phyloP scores from a whole-genome alignment of 2,329 filamentous ascomycete species.

The Triangularia verruculosa region DNA sequence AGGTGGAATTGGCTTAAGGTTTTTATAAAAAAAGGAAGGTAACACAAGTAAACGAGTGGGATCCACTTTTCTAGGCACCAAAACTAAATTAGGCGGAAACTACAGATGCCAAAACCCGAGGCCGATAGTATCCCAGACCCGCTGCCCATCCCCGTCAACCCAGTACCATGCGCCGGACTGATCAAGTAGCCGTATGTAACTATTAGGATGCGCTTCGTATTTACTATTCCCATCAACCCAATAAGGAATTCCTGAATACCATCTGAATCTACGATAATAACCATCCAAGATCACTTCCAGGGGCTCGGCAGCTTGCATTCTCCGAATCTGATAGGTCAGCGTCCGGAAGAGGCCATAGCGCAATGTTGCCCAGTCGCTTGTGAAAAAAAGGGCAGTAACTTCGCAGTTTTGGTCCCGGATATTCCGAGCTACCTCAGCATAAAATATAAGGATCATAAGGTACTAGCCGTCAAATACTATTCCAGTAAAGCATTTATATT shows the following conservation, averaged over 20 bases:
- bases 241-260: conserved; percentile 7
- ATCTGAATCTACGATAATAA: conserved; percentile 12
- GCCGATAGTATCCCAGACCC: conserved; percentile 9
- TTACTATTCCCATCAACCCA: conserved; percentile 4
- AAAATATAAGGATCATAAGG: conserved; percentile 14
- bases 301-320: conserved; percentile 12
- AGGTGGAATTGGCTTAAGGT: conserved; percentile 5
- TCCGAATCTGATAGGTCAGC: conserved; percentile 14
- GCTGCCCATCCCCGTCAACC: not conserved
- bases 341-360: conserved; percentile 13
- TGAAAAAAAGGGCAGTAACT: conserved; percentile 10
- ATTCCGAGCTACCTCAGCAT: conserved; percentile 2
- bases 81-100: conserved; percentile 2
- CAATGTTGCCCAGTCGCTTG: conserved; percentile 6
- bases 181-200: conserved; percentile 8
- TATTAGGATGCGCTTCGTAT: conserved; percentile 6
- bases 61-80: conserved; percentile 4
- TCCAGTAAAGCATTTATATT: conserved; percentile 13
- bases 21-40: conserved; percentile 8
- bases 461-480: conserved; percentile 9
- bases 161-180: conserved; percentile 6
- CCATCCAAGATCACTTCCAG: conserved; percentile 9
- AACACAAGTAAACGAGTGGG: conserved; percentile 11
- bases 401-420: conserved; percentile 1
- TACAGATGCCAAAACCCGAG: conserved; percentile 5